Evolutionary conservation across 2,329 filamentous ascomycete species (phyloP).

Genomic region (Juglanconis juglandina): DNA sequence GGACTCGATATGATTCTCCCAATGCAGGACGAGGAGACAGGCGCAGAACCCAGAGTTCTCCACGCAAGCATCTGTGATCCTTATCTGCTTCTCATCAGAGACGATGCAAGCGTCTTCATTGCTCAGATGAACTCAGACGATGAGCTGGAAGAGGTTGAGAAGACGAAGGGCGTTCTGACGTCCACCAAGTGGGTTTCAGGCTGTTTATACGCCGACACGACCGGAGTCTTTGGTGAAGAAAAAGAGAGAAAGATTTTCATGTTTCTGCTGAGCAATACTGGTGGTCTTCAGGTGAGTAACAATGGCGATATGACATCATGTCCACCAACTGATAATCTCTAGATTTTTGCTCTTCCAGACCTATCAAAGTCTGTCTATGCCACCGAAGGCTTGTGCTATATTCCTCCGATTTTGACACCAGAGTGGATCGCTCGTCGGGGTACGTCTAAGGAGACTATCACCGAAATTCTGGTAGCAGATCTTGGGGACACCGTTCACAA

Average conservation of each 20-base stretch:
- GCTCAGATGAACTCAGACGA: constrained; percentile 76
- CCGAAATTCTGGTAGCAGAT: constrained; percentile 79
- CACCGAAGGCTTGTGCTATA: constrained; percentile 72
- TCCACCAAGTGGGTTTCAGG: constrained; percentile 76
- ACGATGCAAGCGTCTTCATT: constrained; percentile 77
- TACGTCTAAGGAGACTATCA: constrained; percentile 67
- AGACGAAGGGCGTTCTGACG: constrained; percentile 52
- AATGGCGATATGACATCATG: background rate
- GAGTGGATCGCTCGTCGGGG: constrained; percentile 69
- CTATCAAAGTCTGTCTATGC: constrained; percentile 68
- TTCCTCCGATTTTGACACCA: constrained; percentile 71
- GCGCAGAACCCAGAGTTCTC: constrained; percentile 72
- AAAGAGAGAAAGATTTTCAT: constrained; percentile 59
- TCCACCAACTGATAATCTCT: constrained; percentile 15
- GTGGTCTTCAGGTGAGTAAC: constrained; percentile 66
- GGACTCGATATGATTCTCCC: constrained; percentile 87
- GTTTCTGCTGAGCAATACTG: constrained; percentile 74
- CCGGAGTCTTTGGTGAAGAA: constrained; percentile 49
- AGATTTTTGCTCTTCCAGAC: constrained; percentile 76
- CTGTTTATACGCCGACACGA: constrained; percentile 72
- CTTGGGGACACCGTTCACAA: constrained; percentile 71
- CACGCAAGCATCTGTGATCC: constrained; percentile 83
- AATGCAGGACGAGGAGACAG: constrained; percentile 87
- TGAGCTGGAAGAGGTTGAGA: constrained; percentile 79
- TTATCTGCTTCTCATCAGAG: constrained; percentile 76